phyloP scores from a whole-genome alignment of 768 basidiomycete genomes.

The Lyophyllum decastes region DNA sequence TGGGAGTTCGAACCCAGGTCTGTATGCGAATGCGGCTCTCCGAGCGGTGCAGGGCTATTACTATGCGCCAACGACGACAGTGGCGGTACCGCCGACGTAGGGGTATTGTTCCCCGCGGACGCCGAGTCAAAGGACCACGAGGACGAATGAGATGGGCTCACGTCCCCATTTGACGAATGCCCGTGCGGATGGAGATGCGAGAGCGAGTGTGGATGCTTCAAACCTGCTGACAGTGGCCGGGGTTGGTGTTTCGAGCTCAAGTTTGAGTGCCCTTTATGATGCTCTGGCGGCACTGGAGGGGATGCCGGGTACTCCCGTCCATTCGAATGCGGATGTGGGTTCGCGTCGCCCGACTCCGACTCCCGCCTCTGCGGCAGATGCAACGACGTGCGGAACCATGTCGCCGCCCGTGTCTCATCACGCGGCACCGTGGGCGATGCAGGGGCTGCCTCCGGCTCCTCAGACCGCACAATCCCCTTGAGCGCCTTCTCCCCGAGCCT shows the following conservation, averaged over 20 bases:
- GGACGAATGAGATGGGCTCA: conserved; percentile 11
- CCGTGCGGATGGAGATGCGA: conserved; percentile 2
- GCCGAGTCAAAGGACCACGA: conserved; percentile 10
- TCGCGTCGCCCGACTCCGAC: not conserved
- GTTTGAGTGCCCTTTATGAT: not conserved
- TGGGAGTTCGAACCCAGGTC: not conserved
- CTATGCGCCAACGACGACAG: not conserved
- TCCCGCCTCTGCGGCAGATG: conserved; percentile 12
- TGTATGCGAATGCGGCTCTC: not conserved
- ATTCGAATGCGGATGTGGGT: not conserved
- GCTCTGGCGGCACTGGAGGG: not conserved
- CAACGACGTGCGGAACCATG: conserved; percentile 11
- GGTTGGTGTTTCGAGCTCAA: not conserved
- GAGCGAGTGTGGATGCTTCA: not conserved
- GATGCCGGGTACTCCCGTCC: not conserved
- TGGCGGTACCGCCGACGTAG: not conserved
- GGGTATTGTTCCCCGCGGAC: not conserved
- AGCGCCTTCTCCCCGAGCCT: conserved; percentile 33
- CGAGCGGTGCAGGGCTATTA: not conserved
- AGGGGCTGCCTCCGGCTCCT: conserved; percentile 11
- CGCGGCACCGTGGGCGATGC: not conserved
- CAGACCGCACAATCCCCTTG: conserved; percentile 14
- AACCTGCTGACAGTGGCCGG: not conserved
- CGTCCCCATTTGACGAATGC: conserved; percentile 7
- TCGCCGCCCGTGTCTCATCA: not conserved